These are phyloP conservation scores for Raffaelea deltoideospora DNA, from an alignment of 2,329 filamentous ascomycete species.

Conservation along the genomic window DNA sequence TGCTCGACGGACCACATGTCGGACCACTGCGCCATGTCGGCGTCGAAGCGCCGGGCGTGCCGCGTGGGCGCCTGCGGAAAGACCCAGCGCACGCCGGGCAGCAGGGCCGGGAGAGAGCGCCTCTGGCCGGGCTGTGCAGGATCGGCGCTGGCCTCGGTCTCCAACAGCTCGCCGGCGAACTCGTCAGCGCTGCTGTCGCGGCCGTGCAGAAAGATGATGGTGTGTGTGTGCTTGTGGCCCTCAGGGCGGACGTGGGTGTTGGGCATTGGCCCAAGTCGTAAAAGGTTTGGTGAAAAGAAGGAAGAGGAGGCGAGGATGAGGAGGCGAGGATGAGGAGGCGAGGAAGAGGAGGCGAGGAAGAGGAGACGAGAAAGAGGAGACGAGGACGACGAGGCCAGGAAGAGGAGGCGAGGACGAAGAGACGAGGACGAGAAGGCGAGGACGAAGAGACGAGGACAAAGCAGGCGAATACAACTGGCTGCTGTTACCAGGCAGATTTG, in stretches of 20 bases:
- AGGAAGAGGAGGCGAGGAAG: no score
- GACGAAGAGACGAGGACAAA: no score
- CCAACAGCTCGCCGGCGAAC: slow-evolving; percentile 1
- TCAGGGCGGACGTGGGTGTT: background rate
- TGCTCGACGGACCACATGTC: slow-evolving; percentile 2
- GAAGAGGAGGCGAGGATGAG: no score
- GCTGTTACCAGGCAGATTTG: no score
- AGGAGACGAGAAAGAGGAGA: no score
- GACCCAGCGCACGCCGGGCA: background rate
- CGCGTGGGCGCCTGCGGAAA: background rate
- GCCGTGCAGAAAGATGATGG: slow-evolving; percentile 1
- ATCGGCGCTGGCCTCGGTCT: background rate
- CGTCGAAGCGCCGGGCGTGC: background rate
- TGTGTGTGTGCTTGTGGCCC: slow-evolving; percentile 1
- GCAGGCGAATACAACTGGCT: no score
- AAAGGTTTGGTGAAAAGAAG: no score
- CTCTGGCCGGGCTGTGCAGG: background rate
- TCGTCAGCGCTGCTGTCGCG: slow-evolving; percentile 1
- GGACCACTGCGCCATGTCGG: slow-evolving; percentile 1
- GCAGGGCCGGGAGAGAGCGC: background rate
- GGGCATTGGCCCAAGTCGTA: no score
- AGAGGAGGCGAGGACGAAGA: no score
- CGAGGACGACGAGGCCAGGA: no score
- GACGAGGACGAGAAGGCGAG: no score
- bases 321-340: no score